These are phyloP conservation scores for Glycine latifolia DNA, from an alignment of 306 rosid species.

Conservation along the genomic window DNA sequence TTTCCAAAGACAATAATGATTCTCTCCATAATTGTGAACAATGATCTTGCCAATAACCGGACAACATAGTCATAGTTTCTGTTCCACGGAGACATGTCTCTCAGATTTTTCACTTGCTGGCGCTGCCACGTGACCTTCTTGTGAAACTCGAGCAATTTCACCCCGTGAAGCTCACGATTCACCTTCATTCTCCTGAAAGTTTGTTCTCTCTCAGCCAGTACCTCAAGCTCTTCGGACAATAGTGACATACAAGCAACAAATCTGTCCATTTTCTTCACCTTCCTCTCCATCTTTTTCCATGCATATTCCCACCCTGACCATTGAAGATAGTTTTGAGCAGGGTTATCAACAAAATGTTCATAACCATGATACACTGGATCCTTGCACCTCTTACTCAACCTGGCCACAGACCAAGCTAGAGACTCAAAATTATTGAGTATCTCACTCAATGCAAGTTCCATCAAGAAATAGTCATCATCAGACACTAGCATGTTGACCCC, in stretches of 20 bases:
- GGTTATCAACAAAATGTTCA: constrained; percentile 66
- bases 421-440: constrained; percentile 60
- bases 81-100: constrained; percentile 76
- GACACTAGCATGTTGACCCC: constrained; percentile 76
- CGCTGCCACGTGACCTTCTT: constrained; percentile 71
- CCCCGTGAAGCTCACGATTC: constrained; percentile 35
- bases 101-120: constrained; percentile 66
- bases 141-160: constrained; percentile 59
- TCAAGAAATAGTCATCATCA: constrained; percentile 60
- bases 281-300: constrained; percentile 85
- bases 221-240: constrained; percentile 67
- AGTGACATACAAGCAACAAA: constrained; percentile 64
- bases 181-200: constrained; percentile 62
- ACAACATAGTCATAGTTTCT: constrained; percentile 75
- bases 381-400: constrained; percentile 72
- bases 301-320: constrained; percentile 81
- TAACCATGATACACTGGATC: constrained; percentile 67
- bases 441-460: constrained; percentile 77
- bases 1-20: constrained; percentile 66
- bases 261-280: constrained; percentile 86
- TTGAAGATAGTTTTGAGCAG: constrained; percentile 49
- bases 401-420: constrained; percentile 65
- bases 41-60: constrained; percentile 79
- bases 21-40: constrained; percentile 76
- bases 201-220: constrained; percentile 67